phyloP scores from a whole-genome alignment of 1,284 basidiomycete genomes.

The Trichosporon faecale region DNA sequence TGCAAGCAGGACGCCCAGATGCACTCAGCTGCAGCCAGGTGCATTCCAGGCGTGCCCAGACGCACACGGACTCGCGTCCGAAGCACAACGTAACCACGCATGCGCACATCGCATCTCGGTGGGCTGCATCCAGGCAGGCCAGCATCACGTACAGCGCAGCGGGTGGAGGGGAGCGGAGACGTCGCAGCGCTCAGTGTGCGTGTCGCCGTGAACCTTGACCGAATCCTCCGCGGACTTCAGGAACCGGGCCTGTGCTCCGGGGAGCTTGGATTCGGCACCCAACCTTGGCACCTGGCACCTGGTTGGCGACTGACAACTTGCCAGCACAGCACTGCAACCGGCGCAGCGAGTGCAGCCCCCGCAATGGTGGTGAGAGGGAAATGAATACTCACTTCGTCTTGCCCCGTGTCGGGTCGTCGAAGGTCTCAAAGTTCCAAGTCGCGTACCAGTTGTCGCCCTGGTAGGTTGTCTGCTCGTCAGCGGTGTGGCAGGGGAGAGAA shows the following conservation, averaged over 20 bases:
- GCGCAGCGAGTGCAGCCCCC: neutral
- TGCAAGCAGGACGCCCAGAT: neutral
- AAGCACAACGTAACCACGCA: too few species aligned
- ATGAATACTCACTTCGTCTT: conserved; percentile 15
- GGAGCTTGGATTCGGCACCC: neutral
- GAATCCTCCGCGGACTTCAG: neutral
- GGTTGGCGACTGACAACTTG: neutral
- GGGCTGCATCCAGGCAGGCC: too few species aligned
- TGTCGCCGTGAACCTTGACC: neutral
- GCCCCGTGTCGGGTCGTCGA: conserved; percentile 17
- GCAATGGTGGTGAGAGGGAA: too few species aligned
- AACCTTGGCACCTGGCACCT: neutral
- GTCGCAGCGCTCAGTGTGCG: neutral
- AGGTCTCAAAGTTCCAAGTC: conserved; percentile 12
- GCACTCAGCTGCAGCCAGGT: too few species aligned
- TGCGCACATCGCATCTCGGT: neutral
- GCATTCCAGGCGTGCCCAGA: too few species aligned
- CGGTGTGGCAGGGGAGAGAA: neutral
- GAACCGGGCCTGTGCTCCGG: neutral
- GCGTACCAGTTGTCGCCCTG: conserved; percentile 15
- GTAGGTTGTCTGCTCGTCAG: neutral
- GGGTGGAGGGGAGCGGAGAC: too few species aligned
- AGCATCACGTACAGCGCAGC: neutral
- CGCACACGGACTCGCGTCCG: too few species aligned
- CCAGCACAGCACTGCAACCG: neutral